Percentiles rank a stretch among this genome's conserved stretches.
Conservation (phyloP, 352 stramenopile species). For the Pythium phragmitis region DNA sequence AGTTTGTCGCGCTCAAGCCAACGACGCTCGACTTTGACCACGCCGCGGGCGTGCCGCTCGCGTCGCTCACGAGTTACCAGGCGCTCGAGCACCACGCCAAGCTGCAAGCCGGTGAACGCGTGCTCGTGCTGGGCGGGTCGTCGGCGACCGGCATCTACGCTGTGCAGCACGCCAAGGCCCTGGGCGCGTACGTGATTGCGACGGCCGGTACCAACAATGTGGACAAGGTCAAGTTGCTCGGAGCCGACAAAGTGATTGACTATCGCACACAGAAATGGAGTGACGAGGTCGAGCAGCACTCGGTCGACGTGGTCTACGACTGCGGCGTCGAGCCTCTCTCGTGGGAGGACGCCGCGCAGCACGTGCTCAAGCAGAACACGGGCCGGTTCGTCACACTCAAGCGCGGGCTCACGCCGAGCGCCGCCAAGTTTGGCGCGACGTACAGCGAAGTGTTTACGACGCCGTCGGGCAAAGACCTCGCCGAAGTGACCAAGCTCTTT, state of each 20-base stretch:
- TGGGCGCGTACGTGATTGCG: constrained; percentile 25
- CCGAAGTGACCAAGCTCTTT: constrained; percentile 29
- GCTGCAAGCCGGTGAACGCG: constrained; percentile 19
- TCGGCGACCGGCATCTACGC: constrained; percentile 33
- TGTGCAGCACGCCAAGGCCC: constrained; percentile 44
- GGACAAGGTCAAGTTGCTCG: constrained; percentile 35
- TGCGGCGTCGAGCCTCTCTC: constrained; percentile 29
- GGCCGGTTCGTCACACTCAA: constrained; percentile 43
- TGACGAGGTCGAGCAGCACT: constrained; percentile 10
- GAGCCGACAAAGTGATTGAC: constrained; percentile 45
- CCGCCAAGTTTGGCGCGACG: constrained; percentile 7
- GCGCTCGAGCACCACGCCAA: constrained; percentile 25
- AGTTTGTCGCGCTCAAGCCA: constrained; percentile 39
- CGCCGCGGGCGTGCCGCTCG: constrained; percentile 33
- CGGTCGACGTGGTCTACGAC: constrained; percentile 25
- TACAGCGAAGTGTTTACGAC: constrained; percentile 6
- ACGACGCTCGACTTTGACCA: constrained; percentile 38
- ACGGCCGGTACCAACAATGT: constrained; percentile 37
- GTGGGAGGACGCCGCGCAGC: constrained; percentile 39
- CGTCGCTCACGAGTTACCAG: constrained; percentile 37
- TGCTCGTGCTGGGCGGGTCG: constrained; percentile 12
- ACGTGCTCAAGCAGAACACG: constrained; percentile 35
- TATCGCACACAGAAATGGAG: constrained; percentile 37
- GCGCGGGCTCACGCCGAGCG: constrained; percentile 3
- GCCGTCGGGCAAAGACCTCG: constrained; percentile 32